Evolutionary conservation across 2,329 filamentous ascomycete genomes (phyloP).

Genomic region (Xylaria sp.): DNA sequence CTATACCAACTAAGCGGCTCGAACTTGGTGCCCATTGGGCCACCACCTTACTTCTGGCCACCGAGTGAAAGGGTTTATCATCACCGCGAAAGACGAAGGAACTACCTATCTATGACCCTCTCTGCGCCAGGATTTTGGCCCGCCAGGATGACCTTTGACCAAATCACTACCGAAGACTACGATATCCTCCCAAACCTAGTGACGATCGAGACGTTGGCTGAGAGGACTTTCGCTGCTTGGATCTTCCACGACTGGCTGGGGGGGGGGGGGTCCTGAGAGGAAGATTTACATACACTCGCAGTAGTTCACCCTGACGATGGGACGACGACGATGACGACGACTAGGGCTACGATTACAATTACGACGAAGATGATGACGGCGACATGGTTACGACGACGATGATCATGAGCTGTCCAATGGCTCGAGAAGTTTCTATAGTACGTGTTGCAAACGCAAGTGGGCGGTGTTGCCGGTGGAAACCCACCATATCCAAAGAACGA

Average conservation of each 20-base stretch:
- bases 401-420: too few species aligned
- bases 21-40: constrained; percentile 37
- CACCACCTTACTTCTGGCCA: too few species aligned
- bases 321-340: too few species aligned
- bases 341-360: too few species aligned
- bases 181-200: constrained; percentile 59
- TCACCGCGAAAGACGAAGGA: too few species aligned
- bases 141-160: constrained; percentile 50
- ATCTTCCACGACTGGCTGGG: constrained; percentile 45
- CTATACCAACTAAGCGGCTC: constrained; percentile 41
- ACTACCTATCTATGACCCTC: constrained; percentile 43
- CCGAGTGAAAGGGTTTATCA: too few species aligned
- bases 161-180: constrained; percentile 53
- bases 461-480: constrained; percentile 52
- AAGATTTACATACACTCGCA: constrained; percentile 58
- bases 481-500: constrained; percentile 61
- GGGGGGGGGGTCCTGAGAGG: constrained; percentile 50
- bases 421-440: too few species aligned
- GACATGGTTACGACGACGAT: too few species aligned
- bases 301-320: constrained; percentile 58
- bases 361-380: too few species aligned
- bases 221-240: constrained; percentile 53
- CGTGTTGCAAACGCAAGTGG: constrained; percentile 61
- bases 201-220: constrained; percentile 52
- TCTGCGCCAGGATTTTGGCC: constrained; percentile 49